Evolutionary conservation across 768 basidiomycete genomes (phyloP).

Genomic region (Chalciporus pseudorubinellus): DNA sequence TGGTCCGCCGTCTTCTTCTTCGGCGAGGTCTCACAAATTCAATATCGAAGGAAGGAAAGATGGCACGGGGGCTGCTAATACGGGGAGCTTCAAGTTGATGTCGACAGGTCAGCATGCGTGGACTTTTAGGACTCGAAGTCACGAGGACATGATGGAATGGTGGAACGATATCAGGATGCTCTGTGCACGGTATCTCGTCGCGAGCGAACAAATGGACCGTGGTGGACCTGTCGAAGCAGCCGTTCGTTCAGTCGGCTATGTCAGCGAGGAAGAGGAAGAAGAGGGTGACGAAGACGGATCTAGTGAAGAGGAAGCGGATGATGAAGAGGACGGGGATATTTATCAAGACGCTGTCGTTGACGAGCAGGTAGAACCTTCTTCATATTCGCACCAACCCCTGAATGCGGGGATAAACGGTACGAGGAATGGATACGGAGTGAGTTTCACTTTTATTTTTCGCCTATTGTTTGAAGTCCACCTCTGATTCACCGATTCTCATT

Average conservation of each 20-base stretch:
- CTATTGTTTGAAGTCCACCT: neutral
- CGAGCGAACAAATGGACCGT: slow-evolving; percentile 89
- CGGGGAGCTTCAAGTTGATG: slow-evolving; percentile 49
- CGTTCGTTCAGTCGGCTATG: slow-evolving; percentile 84
- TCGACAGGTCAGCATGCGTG: slow-evolving; percentile 65
- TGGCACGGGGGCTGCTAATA: slow-evolving; percentile 60
- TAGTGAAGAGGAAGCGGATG: slow-evolving; percentile 42
- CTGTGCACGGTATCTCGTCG: slow-evolving; percentile 90
- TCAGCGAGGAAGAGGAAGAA: slow-evolving; percentile 71
- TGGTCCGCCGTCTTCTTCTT: slow-evolving; percentile 76
- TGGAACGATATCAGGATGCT: slow-evolving; percentile 98
- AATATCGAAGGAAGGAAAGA: slow-evolving; percentile 93
- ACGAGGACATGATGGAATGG: slow-evolving; percentile 99
- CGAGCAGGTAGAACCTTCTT: slow-evolving; percentile 55
- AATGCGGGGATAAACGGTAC: slow-evolving; percentile 36
- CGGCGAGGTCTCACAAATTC: slow-evolving; percentile 87
- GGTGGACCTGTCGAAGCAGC: slow-evolving; percentile 91
- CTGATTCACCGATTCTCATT: slow-evolving; percentile 8
- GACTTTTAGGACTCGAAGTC: slow-evolving; percentile 84
- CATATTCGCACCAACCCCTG: slow-evolving; percentile 52
- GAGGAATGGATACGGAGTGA: slow-evolving; percentile 61
- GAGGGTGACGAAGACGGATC: slow-evolving; percentile 57
- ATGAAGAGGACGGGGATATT: slow-evolving; percentile 51
- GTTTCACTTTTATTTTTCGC: slow-evolving; percentile 23
- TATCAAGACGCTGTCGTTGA: slow-evolving; percentile 37